Evolutionary conservation across 2,329 filamentous ascomycete genomes (phyloP), one percentile per base, ranked within the genome.

Genomic region (Aspergillus fumigatus): DNA sequence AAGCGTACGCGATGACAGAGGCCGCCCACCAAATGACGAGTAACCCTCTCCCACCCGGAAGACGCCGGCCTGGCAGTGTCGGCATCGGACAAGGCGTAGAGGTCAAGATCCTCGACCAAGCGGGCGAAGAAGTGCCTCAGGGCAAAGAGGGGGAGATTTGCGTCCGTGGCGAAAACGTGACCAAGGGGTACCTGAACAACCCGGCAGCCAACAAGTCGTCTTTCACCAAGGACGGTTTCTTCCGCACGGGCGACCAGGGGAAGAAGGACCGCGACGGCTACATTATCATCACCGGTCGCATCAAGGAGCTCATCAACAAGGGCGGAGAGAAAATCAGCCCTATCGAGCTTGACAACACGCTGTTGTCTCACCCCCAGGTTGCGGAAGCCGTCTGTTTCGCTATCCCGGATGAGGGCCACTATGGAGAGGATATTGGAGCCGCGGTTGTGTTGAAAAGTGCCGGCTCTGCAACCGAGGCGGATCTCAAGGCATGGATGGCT

Each of bases 1-100:
- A 95, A 76, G 91, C 91, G 9, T 95, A 95, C 67, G 91, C 91
- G 62, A 96, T 96, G 91, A 95, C 91, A 43, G 91, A 95, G 77
- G 91, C 90, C 6, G 85, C 91, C 1, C 73, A 75, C 56, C 73
- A 75, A 55, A 75, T 75, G 72, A 74, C 72, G 40, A 74, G 72
- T 26, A 89, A 88, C 76, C 86, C 85, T 21, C 79, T 88, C 0
- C 89, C 89, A 3, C 83, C 84, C 0, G 86, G 79, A 19, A 86
- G 88, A 75, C 84, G 89, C 65, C 87, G 89, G 77, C 90, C 91
- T 0, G 91, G 91, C 50, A 90, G 87, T 50, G 91, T 95, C 2
- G 91, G 91, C 17, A 70, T 94, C 29, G 90, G 89, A 3, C 90
- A 93, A 75, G 91, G 91, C 48, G 90, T 95, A 4, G 88, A 93